Percentiles rank a stretch among this genome's conserved stretches.
These are phyloP conservation scores for Candida boleticola DNA, from an alignment of 805 yeast genomes.

Conservation along the genomic window DNA sequence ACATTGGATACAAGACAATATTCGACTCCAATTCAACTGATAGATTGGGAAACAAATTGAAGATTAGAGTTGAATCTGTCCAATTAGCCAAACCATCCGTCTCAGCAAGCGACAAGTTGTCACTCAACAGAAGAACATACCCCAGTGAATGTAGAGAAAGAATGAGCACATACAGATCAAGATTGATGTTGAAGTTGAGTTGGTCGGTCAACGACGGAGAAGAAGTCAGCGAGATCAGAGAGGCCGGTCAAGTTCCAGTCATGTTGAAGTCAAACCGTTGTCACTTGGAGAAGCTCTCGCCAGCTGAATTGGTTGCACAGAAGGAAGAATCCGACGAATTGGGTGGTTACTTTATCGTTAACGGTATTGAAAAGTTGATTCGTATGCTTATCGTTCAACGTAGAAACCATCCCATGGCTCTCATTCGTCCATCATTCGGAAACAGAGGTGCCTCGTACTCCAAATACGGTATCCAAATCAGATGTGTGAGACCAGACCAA, in stretches of 20 bases:
- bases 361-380: conserved; percentile 94
- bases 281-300: conserved; percentile 81
- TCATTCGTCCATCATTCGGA: conserved; percentile 89
- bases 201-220: conserved; percentile 91
- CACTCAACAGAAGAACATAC: conserved; percentile 71
- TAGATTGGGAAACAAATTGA: conserved; percentile 80
- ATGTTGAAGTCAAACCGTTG: conserved; percentile 92
- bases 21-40: conserved; percentile 74
- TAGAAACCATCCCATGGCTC: conserved; percentile 97
- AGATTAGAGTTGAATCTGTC: conserved; percentile 83
- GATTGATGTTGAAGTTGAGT: conserved; percentile 70
- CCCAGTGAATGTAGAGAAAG: conserved; percentile 89
- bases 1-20: conserved; percentile 81
- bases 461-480: conserved; percentile 87
- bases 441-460: conserved; percentile 93
- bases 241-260: conserved; percentile 86
- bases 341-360: conserved; percentile 94
- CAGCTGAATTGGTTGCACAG: conserved; percentile 69
- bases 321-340: conserved; percentile 94
- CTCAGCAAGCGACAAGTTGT: conserved; percentile 64
- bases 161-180: conserved; percentile 76
- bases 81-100: conserved; percentile 84
- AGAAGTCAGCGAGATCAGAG: conserved; percentile 76
- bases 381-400: conserved; percentile 98
- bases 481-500: conserved; percentile 95